Percentiles rank a stretch among this genome's conserved stretches.
Conservation (phyloP, 202 grass and related monocot species). For the Musa balbisiana region DNA sequence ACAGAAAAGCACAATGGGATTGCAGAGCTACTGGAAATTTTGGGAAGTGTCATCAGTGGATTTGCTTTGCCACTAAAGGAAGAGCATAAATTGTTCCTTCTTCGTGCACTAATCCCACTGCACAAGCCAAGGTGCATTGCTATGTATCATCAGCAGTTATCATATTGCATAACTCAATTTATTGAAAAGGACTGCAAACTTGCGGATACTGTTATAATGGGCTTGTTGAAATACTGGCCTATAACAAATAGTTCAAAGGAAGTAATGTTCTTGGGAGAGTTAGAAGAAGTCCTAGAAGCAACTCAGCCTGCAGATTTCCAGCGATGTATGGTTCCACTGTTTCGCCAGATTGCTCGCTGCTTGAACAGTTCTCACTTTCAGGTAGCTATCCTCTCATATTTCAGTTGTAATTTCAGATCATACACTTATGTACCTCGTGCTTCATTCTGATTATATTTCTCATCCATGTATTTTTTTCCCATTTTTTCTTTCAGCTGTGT, state of each 20-base stretch:
- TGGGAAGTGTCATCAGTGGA: constrained; percentile 95
- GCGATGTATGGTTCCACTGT: constrained; percentile 81
- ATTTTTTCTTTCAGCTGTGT: too few species aligned
- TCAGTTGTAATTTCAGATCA: background rate
- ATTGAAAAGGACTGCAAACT: constrained; percentile 98
- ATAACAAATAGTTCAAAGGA: constrained; percentile 98
- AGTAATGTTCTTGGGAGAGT: constrained; percentile 95
- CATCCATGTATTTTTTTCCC: too few species aligned
- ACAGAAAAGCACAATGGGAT: constrained; percentile 91
- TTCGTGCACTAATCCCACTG: constrained; percentile 83
- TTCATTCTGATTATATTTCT: background rate
- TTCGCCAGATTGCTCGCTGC: constrained; percentile 56
- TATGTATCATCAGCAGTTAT: constrained; percentile 85
- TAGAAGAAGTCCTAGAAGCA: constrained; percentile 94
- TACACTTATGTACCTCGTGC: background rate
- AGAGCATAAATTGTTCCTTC: constrained; percentile 91
- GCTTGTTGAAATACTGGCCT: constrained; percentile 97
- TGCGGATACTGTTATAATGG: constrained; percentile 83
- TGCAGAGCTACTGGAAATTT: constrained; percentile 87
- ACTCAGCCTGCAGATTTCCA: constrained; percentile 89
- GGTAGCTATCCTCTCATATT: constrained; percentile 40
- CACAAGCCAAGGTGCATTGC: constrained; percentile 89
- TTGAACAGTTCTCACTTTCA: constrained; percentile 93
- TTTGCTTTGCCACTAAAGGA: constrained; percentile 95
- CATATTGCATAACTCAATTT: constrained; percentile 95